A percentile compares a stretch with the other conserved stretches of the same genome.
Evolutionary conservation across 108 stramenopile genomes (phyloP).

Genomic region (Skeletonema menzelii): DNA sequence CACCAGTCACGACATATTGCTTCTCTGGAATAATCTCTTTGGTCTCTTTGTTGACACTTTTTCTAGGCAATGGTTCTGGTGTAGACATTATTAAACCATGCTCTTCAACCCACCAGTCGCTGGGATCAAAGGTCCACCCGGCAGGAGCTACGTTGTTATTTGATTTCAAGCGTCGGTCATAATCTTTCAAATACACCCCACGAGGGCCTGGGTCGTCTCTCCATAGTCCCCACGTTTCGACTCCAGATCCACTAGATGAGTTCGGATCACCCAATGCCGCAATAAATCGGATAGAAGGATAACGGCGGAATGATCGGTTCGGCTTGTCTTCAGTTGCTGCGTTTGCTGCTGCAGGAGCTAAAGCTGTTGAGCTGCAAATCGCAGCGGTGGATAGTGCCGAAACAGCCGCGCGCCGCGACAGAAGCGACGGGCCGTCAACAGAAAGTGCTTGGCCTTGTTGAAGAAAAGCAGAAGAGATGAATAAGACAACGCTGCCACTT

Average conservation of each 20-base stretch:
- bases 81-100: conserved; percentile 65
- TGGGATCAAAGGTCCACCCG: conserved; percentile 77
- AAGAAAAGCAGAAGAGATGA: neutral
- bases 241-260: conserved; percentile 52
- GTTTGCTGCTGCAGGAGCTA: neutral
- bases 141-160: conserved; percentile 66
- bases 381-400: neutral
- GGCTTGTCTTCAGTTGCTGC: neutral
- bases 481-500: neutral
- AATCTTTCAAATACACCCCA: conserved; percentile 72
- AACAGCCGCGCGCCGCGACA: neutral
- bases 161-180: conserved; percentile 41
- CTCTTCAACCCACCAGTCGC: conserved; percentile 88
- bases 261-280: conserved; percentile 79
- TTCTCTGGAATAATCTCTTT: conserved; percentile 29
- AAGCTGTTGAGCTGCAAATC: neutral
- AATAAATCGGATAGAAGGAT: conserved; percentile 77
- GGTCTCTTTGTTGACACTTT: conserved; percentile 61
- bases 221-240: conserved; percentile 80
- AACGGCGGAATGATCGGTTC: conserved; percentile 41
- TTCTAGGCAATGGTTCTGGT: conserved; percentile 44
- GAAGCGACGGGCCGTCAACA: neutral
- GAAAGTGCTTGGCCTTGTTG: neutral
- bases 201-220: conserved; percentile 83
- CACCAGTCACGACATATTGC: conserved; percentile 52